Percentiles rank a stretch among this genome's conserved stretches.
These are phyloP conservation scores for Yamadazyma membranifaciens DNA, from an alignment of 1,139 yeast genomes.

Conservation along the genomic window DNA sequence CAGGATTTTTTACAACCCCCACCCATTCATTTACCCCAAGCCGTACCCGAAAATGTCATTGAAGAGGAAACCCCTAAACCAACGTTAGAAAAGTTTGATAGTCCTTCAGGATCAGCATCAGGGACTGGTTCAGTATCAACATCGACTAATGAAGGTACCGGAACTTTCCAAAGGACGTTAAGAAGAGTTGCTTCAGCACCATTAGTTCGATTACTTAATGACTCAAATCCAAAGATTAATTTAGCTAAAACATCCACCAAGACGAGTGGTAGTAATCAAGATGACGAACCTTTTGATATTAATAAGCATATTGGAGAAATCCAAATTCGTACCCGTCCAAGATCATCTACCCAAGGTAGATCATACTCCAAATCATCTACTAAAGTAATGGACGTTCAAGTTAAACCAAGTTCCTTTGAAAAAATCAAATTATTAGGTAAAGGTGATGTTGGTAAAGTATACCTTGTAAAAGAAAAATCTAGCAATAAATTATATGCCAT, in stretches of 20 bases:
- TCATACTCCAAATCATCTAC: slow-evolving; percentile 73
- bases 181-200: slow-evolving; percentile 86
- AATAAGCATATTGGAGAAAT: slow-evolving; percentile 57
- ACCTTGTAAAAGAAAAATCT: slow-evolving; percentile 78
- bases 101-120: slow-evolving; percentile 4
- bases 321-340: slow-evolving; percentile 41
- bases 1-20: slow-evolving; percentile 4
- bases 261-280: slow-evolving; percentile 5
- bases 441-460: slow-evolving; percentile 98
- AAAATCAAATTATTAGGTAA: slow-evolving; percentile 86
- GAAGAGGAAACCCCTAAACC: background rate
- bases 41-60: background rate
- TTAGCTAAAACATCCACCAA: slow-evolving; percentile 4
- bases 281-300: slow-evolving; percentile 34
- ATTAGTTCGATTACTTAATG: slow-evolving; percentile 42
- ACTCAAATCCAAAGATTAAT: slow-evolving; percentile 15
- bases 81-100: background rate
- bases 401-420: slow-evolving; percentile 83
- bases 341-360: slow-evolving; percentile 54
- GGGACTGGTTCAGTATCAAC: slow-evolving; percentile 1
- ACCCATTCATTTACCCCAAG: background rate
- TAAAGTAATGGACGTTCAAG: slow-evolving; percentile 74
- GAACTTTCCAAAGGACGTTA: slow-evolving; percentile 51
- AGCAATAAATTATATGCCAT: slow-evolving; percentile 81
- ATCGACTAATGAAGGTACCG: slow-evolving; percentile 11